These are phyloP conservation scores for Epichloe gansuensis DNA, from an alignment of 2,329 filamentous ascomycete species.

Conservation along the genomic window DNA sequence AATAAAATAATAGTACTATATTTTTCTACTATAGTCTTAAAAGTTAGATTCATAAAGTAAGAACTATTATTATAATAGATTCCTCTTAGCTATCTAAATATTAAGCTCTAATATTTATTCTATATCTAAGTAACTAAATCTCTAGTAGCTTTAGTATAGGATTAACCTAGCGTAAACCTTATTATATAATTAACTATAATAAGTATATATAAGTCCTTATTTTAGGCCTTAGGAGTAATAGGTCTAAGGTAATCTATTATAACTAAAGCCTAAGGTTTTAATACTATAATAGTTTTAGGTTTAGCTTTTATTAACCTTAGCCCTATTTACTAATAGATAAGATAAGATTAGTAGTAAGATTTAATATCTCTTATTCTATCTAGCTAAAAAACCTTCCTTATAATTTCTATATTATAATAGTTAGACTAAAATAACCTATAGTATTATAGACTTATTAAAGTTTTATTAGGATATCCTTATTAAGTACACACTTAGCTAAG, in stretches of 20 bases:
- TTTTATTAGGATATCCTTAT: too few species aligned
- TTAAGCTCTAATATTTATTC: too few species aligned
- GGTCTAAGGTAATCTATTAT: background rate
- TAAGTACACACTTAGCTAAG: too few species aligned
- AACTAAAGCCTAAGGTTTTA: background rate
- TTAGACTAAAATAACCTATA: background rate
- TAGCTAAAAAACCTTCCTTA: background rate
- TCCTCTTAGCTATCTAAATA: too few species aligned
- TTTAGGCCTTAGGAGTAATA: background rate
- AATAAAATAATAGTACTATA: too few species aligned
- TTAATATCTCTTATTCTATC: too few species aligned
- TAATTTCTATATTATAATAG: background rate
- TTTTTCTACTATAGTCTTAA: too few species aligned
- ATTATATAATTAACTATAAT: background rate
- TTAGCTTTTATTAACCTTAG: background rate
- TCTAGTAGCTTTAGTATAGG: too few species aligned
- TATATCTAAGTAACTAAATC: too few species aligned
- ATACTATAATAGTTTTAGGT: background rate
- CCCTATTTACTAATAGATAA: background rate
- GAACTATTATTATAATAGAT: too few species aligned
- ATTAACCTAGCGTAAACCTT: background rate
- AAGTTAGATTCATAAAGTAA: too few species aligned
- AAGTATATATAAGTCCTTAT: background rate
- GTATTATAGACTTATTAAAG: too few species aligned
- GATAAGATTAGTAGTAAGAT: background rate